Evolutionary conservation across 192 early-diverging fungal species (phyloP).

Genomic region (Fimicolochytrium jonesii): DNA sequence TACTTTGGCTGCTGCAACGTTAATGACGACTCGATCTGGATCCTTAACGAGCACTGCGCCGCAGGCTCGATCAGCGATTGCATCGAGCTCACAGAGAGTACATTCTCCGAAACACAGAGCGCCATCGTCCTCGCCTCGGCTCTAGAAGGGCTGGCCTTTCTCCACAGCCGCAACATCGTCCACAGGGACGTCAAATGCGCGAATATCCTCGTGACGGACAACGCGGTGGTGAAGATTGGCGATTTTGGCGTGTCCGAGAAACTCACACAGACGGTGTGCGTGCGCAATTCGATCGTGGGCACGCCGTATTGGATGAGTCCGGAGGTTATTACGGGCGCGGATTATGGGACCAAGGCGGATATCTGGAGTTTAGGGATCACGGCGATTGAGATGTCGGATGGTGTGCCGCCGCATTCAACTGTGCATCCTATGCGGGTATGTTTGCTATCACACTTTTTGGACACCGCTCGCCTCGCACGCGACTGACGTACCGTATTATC

Average conservation of each 20-base stretch:
- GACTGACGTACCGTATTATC: too few species aligned
- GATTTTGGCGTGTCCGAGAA: slow-evolving; percentile 40
- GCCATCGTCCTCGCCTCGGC: slow-evolving; percentile 33
- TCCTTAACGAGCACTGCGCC: slow-evolving; percentile 42
- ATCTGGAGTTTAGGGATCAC: slow-evolving; percentile 59
- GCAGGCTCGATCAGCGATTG: slow-evolving; percentile 43
- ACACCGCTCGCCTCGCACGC: too few species aligned
- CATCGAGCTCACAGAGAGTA: slow-evolving; percentile 25
- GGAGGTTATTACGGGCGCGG: slow-evolving; percentile 47
- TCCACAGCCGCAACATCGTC: slow-evolving; percentile 35
- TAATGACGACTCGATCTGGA: slow-evolving; percentile 38
- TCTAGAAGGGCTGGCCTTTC: slow-evolving; percentile 36
- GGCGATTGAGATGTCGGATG: slow-evolving; percentile 56
- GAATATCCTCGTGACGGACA: slow-evolving; percentile 33
- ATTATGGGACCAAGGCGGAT: slow-evolving; percentile 46
- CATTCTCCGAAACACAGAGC: slow-evolving; percentile 33
- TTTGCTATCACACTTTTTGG: too few species aligned
- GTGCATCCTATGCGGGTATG: slow-evolving; percentile 39
- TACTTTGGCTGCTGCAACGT: slow-evolving; percentile 34
- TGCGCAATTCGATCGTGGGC: slow-evolving; percentile 28
- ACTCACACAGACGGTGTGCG: slow-evolving; percentile 30
- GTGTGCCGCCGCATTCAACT: slow-evolving; percentile 48
- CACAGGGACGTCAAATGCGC: slow-evolving; percentile 42
- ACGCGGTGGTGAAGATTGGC: slow-evolving; percentile 19
- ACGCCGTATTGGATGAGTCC: slow-evolving; percentile 44